Conservation (phyloP, 2,329 filamentous ascomycete genomes). For the Talaromyces sp. region DNA sequence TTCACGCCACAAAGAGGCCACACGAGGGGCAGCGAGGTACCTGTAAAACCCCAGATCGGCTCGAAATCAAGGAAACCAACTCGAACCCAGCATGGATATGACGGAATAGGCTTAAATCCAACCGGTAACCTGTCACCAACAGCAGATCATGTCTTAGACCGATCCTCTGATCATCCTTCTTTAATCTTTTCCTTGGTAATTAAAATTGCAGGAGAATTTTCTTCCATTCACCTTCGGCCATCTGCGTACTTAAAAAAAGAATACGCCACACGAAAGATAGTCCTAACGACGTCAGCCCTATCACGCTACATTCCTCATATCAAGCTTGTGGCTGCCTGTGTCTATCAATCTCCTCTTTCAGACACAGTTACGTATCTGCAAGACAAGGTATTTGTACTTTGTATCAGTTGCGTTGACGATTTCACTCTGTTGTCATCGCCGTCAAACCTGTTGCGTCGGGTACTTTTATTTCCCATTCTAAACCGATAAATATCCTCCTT, state of each 20-base stretch:
- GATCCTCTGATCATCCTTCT: slow-evolving; percentile 1
- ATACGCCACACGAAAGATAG: neutral
- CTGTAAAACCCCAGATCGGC: neutral
- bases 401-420: neutral
- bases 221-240: neutral
- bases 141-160: neutral
- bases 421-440: neutral
- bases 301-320: slow-evolving; percentile 4
- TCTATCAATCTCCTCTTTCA: slow-evolving; percentile 25
- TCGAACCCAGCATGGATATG: slow-evolving; percentile 2
- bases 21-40: neutral
- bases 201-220: slow-evolving; percentile 1
- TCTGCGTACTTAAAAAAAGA: neutral
- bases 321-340: slow-evolving; percentile 12
- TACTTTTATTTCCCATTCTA: neutral
- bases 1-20: neutral
- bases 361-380: slow-evolving; percentile 23
- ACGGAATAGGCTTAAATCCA: slow-evolving; percentile 16
- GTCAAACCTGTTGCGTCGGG: neutral
- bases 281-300: slow-evolving; percentile 18
- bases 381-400: neutral
- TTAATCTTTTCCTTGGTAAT: slow-evolving; percentile 3
- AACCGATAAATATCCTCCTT: neutral
- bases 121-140: slow-evolving; percentile 6
- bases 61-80: slow-evolving; percentile 18